Percentiles rank a stretch among this genome's conserved stretches.
These are phyloP conservation scores for Candida gorgasii DNA, from an alignment of 805 yeast species.

Conservation along the genomic window DNA sequence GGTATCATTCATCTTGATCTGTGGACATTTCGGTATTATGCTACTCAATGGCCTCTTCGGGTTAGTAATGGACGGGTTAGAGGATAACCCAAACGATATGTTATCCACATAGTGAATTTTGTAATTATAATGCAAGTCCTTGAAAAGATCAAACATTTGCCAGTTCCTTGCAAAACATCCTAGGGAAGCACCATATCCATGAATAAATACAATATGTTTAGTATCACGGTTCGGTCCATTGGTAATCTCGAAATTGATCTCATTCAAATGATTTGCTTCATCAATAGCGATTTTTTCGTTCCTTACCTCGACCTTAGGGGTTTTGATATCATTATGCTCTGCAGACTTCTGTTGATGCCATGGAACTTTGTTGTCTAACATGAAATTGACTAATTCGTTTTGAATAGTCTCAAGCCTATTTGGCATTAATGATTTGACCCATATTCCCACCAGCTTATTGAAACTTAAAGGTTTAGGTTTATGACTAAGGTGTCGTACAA, in stretches of 20 bases:
- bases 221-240: constrained; percentile 24
- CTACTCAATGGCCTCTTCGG: constrained; percentile 15
- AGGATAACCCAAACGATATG: constrained; percentile 52
- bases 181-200: constrained; percentile 57
- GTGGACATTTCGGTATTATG: constrained; percentile 21
- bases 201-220: constrained; percentile 51
- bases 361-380: constrained; percentile 22
- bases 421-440: constrained; percentile 25
- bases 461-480: constrained; percentile 3
- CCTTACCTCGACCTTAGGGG: constrained; percentile 13
- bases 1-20: constrained; percentile 26
- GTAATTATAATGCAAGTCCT: constrained; percentile 35
- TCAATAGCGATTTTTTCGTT: constrained; percentile 24
- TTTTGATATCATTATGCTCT: constrained; percentile 13
- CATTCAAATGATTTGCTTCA: constrained; percentile 32
- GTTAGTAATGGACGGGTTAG: constrained; percentile 40
- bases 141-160: constrained; percentile 36
- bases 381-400: constrained; percentile 33
- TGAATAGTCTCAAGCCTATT: constrained; percentile 33
- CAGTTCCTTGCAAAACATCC: constrained; percentile 60
- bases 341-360: constrained; percentile 1
- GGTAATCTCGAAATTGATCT: constrained; percentile 31
- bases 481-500: constrained; percentile 1
- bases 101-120: constrained; percentile 53
- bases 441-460: constrained; percentile 14